phyloP scores from a whole-genome alignment of 2,329 filamentous ascomycete genomes.

The Elsinoe arachidis region DNA sequence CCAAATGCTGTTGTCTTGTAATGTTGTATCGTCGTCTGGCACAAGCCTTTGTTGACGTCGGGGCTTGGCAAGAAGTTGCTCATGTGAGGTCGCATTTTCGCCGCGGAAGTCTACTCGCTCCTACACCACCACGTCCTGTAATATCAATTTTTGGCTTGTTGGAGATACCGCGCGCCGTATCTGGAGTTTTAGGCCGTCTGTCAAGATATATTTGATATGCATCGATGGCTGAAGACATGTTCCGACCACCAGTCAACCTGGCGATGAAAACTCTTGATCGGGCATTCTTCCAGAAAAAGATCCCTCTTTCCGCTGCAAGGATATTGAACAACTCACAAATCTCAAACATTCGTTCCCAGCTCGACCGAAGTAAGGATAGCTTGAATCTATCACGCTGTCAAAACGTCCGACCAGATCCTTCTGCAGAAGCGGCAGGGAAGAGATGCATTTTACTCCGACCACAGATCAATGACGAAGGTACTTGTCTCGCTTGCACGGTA shows the following conservation, averaged over 20 bases:
- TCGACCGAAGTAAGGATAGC: constrained; percentile 59
- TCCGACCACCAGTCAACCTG: constrained; percentile 73
- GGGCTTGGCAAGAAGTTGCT: constrained; percentile 3
- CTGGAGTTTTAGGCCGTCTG: background rate
- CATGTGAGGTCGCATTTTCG: background rate
- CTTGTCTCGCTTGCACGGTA: constrained; percentile 17
- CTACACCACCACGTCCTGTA: background rate
- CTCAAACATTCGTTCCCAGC: constrained; percentile 56
- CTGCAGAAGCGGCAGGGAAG: constrained; percentile 37
- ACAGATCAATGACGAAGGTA: constrained; percentile 27
- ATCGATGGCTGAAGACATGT: constrained; percentile 41
- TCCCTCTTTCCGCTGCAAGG: constrained; percentile 70
- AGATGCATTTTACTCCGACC: constrained; percentile 41
- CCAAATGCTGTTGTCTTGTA: background rate
- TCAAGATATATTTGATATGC: background rate
- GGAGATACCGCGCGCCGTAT: background rate
- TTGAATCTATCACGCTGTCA: constrained; percentile 56
- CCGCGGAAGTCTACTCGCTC: background rate
- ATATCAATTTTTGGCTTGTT: background rate
- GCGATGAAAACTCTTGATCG: constrained; percentile 74
- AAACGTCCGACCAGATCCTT: constrained; percentile 55
- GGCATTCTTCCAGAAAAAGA: constrained; percentile 67
- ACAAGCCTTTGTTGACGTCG: constrained; percentile 7
- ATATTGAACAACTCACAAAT: constrained; percentile 70
- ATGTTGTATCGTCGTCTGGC: background rate